phyloP scores from a whole-genome alignment of 352 stramenopile genomes.

The Phytophthora megakarya region DNA sequence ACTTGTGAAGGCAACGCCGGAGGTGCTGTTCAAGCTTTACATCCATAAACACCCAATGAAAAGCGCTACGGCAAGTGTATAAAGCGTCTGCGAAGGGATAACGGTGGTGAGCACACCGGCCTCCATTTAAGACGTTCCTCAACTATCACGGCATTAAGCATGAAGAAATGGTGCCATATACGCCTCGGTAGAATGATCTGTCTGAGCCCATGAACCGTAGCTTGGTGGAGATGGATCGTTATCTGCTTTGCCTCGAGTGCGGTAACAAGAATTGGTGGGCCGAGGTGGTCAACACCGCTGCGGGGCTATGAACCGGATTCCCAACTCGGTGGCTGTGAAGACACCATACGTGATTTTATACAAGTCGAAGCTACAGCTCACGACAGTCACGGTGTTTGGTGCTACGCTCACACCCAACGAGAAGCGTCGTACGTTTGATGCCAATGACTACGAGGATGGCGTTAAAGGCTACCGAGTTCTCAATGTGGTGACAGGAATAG shows the following conservation, averaged over 20 bases:
- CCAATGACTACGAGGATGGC: too few species aligned
- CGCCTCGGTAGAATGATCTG: conserved; percentile 29
- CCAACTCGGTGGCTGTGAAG: neutral
- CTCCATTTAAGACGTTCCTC: neutral
- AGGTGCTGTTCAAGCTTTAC: neutral
- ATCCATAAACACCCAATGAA: too few species aligned
- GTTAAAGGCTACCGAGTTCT: conserved; percentile 2
- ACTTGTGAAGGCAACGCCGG: neutral
- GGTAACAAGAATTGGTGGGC: neutral
- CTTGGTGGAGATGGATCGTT: conserved; percentile 15
- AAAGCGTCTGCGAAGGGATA: neutral
- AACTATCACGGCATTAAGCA: neutral
- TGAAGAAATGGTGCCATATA: too few species aligned
- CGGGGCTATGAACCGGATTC: neutral
- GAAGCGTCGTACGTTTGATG: conserved; percentile 23
- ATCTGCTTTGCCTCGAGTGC: neutral
- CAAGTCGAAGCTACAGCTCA: neutral
- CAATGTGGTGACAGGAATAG: neutral
- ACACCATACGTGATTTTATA: conserved; percentile 19
- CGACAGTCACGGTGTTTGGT: conserved; percentile 19
- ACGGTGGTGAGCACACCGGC: neutral
- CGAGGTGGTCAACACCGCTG: neutral
- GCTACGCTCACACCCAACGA: conserved; percentile 21
- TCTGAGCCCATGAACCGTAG: conserved; percentile 30
- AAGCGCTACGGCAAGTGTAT: too few species aligned